A percentile compares a stretch with the other conserved stretches of the same genome.
These are phyloP conservation scores for Tremellales sp. DNA, from an alignment of 1,284 basidiomycete genomes.

Conservation along the genomic window DNA sequence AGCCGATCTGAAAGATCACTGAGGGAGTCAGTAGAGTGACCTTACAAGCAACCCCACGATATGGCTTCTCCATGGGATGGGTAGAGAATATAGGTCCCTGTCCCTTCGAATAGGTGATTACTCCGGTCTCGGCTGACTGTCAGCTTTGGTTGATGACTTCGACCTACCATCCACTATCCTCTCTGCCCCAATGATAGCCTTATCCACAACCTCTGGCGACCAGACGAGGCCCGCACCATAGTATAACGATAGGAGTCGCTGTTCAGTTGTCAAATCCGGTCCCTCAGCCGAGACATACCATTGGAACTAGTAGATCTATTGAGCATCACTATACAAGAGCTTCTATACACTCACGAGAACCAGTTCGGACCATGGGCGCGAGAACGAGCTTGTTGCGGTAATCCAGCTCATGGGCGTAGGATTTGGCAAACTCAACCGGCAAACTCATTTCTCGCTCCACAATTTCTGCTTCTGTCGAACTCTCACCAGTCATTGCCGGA, in stretches of 20 bases:
- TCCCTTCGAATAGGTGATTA: conserved; percentile 74
- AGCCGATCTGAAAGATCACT: conserved; percentile 74
- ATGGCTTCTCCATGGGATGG: conserved; percentile 90
- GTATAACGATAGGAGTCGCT: conserved; percentile 77
- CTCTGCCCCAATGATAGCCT: conserved; percentile 83
- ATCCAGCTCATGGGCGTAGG: conserved; percentile 38
- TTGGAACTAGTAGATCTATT: conserved; percentile 25
- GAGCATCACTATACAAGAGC: conserved; percentile 18
- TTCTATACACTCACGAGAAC: conserved; percentile 61
- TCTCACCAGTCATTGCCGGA: too few species aligned
- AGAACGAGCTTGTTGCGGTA: conserved; percentile 76
- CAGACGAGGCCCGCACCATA: conserved; percentile 94
- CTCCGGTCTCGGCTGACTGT: conserved; percentile 68
- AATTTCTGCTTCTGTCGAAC: conserved; percentile 10
- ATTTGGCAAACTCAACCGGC: conserved; percentile 31
- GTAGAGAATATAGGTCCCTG: conserved; percentile 84
- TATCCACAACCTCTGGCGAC: conserved; percentile 96
- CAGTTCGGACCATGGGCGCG: conserved; percentile 93
- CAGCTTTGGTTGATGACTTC: conserved; percentile 11
- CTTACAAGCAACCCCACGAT: conserved; percentile 47
- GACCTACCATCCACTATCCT: conserved; percentile 77
- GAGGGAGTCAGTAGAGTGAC: conserved; percentile 2
- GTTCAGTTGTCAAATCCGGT: background rate
- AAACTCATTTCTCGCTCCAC: conserved; percentile 34
- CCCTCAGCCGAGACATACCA: conserved; percentile 13